phyloP scores from a whole-genome alignment of 2,329 filamentous ascomycete species.

The Penicillium sp. region DNA sequence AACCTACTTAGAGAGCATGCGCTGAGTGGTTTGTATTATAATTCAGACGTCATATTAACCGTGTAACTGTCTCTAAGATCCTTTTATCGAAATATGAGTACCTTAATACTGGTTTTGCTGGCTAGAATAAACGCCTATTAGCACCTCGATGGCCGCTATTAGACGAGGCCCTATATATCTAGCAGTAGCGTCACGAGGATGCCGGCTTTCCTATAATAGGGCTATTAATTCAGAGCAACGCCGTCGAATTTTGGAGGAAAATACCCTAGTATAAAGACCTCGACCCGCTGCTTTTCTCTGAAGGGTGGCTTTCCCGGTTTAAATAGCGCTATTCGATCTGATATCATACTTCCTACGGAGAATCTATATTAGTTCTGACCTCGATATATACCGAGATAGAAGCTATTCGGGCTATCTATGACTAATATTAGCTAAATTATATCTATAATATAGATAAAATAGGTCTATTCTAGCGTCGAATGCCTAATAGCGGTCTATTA shows the following conservation, averaged over 20 bases:
- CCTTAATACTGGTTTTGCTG: background rate
- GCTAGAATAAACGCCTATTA: too few species aligned
- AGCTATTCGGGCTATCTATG: background rate
- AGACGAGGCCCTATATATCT: too few species aligned
- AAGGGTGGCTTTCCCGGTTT: slow-evolving; percentile 12
- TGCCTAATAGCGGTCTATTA: background rate
- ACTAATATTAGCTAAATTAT: background rate
- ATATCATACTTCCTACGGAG: slow-evolving; percentile 11
- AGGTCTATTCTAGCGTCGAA: slow-evolving; percentile 7
- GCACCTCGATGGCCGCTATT: too few species aligned
- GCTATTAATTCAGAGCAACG: slow-evolving; percentile 4
- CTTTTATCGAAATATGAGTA: slow-evolving; percentile 15
- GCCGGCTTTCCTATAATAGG: slow-evolving; percentile 9
- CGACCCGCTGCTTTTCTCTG: background rate
- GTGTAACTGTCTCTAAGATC: slow-evolving; percentile 7
- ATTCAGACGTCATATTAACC: slow-evolving; percentile 11
- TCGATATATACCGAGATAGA: background rate
- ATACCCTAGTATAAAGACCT: slow-evolving; percentile 5
- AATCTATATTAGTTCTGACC: slow-evolving; percentile 7
- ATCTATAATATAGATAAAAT: background rate
- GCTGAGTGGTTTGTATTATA: slow-evolving; percentile 7
- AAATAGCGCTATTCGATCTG: slow-evolving; percentile 13
- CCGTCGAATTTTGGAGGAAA: slow-evolving; percentile 9
- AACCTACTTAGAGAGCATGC: slow-evolving; percentile 10
- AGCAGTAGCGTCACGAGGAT: too few species aligned